Base-by-base conservation (phyloP, 2,329 filamentous ascomycete genomes). In the Allantophomopsis lycopodina region DNA sequence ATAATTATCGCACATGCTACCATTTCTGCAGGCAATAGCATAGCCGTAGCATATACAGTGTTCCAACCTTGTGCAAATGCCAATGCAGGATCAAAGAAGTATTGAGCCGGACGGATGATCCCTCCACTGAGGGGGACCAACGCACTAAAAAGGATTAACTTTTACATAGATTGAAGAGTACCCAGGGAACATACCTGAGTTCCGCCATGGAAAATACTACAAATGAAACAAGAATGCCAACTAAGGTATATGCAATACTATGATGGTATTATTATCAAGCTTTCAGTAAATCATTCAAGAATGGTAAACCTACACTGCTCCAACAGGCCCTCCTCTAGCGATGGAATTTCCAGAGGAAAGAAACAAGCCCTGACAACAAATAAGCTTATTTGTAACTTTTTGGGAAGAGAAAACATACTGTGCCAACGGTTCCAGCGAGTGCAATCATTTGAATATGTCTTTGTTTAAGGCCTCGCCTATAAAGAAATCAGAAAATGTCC, bases 361-460 rank as follows among this genome's bases (percentile, higher is more conserved):
- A 28, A 28, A 28, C 23, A 28, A 28, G 23, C 23, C 23, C 23
- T 28, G 11, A 28, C 23, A 28, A 4, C 7, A 8, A 28, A 28
- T 28, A 12, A 28, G 23, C 10, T 28, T 4, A 20, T 20, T 12
- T 28, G 23, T 28, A 4, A 4, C 10, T 28, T 3, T 10, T 12
- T 3, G 5, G 11, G 23, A 10, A 28, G 23, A 12, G 23, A 3
- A 12, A 28, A 28, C 23, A 28, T 28, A 28, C 23, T 3, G 23
- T 36, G 18, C 35, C 42, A 69, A 76, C 75, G 4, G 69, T 71
- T 42, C 71, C 71, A 40, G 71, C 70, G 12, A 76, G 61, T 11
- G 71, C 72, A 49, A 78, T 76, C 50, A 74, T 71, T 44, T 73
- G 62, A 37, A 74, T 69, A 52, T 75, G 71, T 46, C 69, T 63